Evolutionary conservation across 306 rosid genomes (phyloP).

Genomic region (Quercus berberidifolia): DNA sequence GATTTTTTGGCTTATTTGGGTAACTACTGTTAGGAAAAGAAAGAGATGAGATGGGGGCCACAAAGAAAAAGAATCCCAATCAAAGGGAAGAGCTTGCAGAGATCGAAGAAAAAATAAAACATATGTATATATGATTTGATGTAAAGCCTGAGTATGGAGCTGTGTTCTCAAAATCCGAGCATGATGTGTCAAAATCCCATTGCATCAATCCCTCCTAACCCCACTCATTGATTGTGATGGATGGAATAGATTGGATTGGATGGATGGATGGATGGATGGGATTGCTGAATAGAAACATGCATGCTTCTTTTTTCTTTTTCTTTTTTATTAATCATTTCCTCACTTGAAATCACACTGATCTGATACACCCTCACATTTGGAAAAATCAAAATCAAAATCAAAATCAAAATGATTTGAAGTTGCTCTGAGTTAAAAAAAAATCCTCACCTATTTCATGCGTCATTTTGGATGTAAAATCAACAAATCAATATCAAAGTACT

Average conservation of each 20-base stretch:
- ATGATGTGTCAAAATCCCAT: slow-evolving; percentile 80
- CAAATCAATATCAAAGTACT: slow-evolving; percentile 29
- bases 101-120: slow-evolving; percentile 34
- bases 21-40: slow-evolving; percentile 9
- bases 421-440: not conserved
- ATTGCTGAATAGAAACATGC: slow-evolving; percentile 40
- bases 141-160: slow-evolving; percentile 42
- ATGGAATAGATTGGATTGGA: slow-evolving; percentile 32
- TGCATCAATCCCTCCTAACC: slow-evolving; percentile 47
- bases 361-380: not conserved
- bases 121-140: slow-evolving; percentile 34
- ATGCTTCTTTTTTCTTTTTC: slow-evolving; percentile 9
- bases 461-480: slow-evolving; percentile 37
- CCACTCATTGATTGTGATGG: slow-evolving; percentile 47
- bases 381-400: too few species aligned
- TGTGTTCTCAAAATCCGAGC: slow-evolving; percentile 75
- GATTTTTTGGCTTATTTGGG: slow-evolving; percentile 26
- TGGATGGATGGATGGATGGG: too few species aligned
- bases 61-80: slow-evolving; percentile 18
- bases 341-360: not conserved
- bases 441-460: slow-evolving; percentile 22
- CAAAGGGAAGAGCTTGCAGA: slow-evolving; percentile 34
- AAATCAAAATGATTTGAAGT: too few species aligned
- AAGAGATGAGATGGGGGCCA: slow-evolving; percentile 14
- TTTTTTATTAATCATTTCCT: slow-evolving; percentile 25